Evolutionary conservation across 345 rosid genomes (phyloP).

Genomic region (Salix suchowensis): DNA sequence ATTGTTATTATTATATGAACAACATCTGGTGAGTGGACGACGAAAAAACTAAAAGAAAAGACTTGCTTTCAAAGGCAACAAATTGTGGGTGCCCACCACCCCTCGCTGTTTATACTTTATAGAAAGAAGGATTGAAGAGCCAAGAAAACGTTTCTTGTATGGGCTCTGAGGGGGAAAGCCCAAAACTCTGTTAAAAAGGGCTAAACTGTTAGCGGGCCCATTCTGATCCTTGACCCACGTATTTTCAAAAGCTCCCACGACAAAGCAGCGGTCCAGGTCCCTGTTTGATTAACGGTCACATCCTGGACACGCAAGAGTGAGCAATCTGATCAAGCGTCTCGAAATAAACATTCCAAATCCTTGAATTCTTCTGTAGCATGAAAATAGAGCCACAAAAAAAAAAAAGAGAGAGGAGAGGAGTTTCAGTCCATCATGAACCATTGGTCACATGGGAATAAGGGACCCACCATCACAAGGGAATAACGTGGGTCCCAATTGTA

Average conservation of each 20-base stretch:
- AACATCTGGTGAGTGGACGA: too few species aligned
- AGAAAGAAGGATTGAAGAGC: neutral
- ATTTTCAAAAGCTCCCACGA: neutral
- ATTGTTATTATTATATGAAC: too few species aligned
- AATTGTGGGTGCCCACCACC: too few species aligned
- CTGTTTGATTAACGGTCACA: slow-evolving; percentile 48
- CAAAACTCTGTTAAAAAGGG: too few species aligned
- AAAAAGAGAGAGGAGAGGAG: neutral
- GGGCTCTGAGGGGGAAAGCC: neutral
- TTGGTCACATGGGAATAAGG: neutral
- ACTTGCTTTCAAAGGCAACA: too few species aligned
- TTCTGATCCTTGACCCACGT: neutral
- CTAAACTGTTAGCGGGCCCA: neutral
- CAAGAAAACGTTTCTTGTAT: neutral
- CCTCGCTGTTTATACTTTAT: neutral
- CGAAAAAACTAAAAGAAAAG: too few species aligned
- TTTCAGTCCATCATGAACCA: neutral
- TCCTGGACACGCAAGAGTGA: slow-evolving; percentile 32
- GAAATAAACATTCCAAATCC: neutral
- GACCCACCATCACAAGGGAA: neutral
- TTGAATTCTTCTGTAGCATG: neutral
- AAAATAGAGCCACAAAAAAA: neutral
- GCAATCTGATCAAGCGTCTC: neutral
- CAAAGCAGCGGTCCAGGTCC: slow-evolving; percentile 19
- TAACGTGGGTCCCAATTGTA: neutral